Base-by-base conservation (phyloP, 2,329 filamentous ascomycete genomes). In the Aspergillus sp. region DNA sequence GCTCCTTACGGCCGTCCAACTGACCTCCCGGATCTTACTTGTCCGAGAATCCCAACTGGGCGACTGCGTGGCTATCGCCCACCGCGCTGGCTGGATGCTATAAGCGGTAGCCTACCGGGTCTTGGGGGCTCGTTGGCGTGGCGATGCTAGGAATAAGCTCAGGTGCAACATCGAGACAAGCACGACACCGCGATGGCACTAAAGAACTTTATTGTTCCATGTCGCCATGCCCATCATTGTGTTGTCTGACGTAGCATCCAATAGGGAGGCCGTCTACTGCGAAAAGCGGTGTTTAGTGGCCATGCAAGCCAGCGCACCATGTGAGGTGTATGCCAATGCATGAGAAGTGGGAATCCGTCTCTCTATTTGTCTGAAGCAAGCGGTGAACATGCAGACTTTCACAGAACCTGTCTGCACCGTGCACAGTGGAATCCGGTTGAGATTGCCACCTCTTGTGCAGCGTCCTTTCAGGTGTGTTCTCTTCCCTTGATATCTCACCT, bases 321-420 rank as follows among this genome's bases (percentile, higher is more conserved):
- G 64, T 67, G 65, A 67, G 66, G 57, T 62, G 51, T 56, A 63
- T 54, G 19, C 52, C 54, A 42, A 46, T 49, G 49, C 55, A 55
- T 49, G 26, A 30, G 48, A 53, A 47, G 14, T 40, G 51, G 51
- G 40, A 47, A 38, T n/a, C 14, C 14, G 14, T 46, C 53, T 51
- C 40, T 42, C 17, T 52, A 60, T 60, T 64, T 57, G 54, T 58
- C 35, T 52, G 50, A 57, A 46, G 19, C 49, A 50, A 57, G 58
- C 56, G 55, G 56, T 60, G 55, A 52, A 57, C 46, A 53, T 45
- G 30, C 38, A 33, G 36, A 24, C 46, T 49, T 49, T 42, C 32
- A 47, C 36, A 22, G 38, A 51, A 52, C 50, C 41, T 49, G 45
- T 32, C 43, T 26, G 36, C 47, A 42, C 47, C 42, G 49, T 26